phyloP scores from a whole-genome alignment of 345 rosid genomes.

The Heritiera fomes region DNA sequence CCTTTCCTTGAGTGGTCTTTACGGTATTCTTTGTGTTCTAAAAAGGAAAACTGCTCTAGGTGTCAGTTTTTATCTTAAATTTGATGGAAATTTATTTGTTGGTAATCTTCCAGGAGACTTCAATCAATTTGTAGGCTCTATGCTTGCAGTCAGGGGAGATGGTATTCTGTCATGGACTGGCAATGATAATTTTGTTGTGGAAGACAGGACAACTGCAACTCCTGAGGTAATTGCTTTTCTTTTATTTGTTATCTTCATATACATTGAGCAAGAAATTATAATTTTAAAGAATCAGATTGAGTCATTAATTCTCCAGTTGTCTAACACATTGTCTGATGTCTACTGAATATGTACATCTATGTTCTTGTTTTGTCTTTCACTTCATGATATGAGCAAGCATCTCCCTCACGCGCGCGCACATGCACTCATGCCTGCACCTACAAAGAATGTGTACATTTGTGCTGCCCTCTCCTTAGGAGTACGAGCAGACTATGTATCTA shows the following conservation, averaged over 20 bases:
- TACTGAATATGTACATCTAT: not conserved
- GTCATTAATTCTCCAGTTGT: not conserved
- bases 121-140: slow-evolving; percentile 44
- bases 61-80: not conserved
- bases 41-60: not conserved
- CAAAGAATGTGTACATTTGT: not conserved
- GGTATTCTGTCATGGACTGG: slow-evolving; percentile 65
- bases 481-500: not conserved
- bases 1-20: not conserved
- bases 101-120: slow-evolving; percentile 52
- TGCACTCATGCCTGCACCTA: not conserved
- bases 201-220: slow-evolving; percentile 47
- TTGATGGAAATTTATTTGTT: slow-evolving; percentile 5
- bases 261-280: not conserved
- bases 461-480: not conserved
- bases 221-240: slow-evolving; percentile 54
- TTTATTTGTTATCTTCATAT: not conserved
- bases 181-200: slow-evolving; percentile 65
- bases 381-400: not conserved
- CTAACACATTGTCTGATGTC: not conserved
- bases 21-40: not conserved
- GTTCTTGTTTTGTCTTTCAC: not conserved
- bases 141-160: slow-evolving; percentile 79
- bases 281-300: not conserved
- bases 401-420: not conserved